Base-by-base conservation (phyloP, 306 rosid genomes). In the Castanospermum australe region DNA sequence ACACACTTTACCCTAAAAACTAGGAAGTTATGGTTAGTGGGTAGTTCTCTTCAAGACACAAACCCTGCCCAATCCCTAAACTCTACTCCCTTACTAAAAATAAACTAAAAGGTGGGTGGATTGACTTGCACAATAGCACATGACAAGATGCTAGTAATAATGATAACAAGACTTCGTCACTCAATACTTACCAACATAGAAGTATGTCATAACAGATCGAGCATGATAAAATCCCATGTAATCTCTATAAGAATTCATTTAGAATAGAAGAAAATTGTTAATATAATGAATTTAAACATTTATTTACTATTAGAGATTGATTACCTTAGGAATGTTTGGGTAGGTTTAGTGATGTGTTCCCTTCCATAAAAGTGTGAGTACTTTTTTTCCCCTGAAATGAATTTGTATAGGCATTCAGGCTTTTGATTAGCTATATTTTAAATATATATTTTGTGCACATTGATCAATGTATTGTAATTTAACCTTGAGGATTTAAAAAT, bases 401-500 rank as follows among this genome's bases (percentile, higher is more conserved):
- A 14, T 41, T 35, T 11, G 45, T 22, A 42, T 41, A 12, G 33
- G 8, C 25, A 2, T 6, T 50, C 25, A 5, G 5, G 32, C 73
- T 45, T 44, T 42, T 54, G 14, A 11, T 24, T 51, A 17, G 14
- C 63, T 71, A 50, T 17, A n/a, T 17, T 22, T 51, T 32, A 32
- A 51, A 21, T 51, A 0, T 21, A 8, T 51, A 32, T 32, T 5
- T 11, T 70, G 32, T 32, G 44, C 13, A 5, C 56, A 15, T 33
- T 28, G 38, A 48, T 32, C 13, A 32, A 39, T 30, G 12, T 9
- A 30, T 35, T 10, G 12, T 62, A 44, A 25, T 32, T 59, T 54
- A 35, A 62, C 48, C 65, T 75, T 38, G 11, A 35, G n/a, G 67
- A 36, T 62, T 67, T 75, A 15, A 71, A 54, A 50, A 72, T 55